Base-by-base conservation (phyloP, 2,329 filamentous ascomycete species). In the Cryphonectria parasitica region DNA sequence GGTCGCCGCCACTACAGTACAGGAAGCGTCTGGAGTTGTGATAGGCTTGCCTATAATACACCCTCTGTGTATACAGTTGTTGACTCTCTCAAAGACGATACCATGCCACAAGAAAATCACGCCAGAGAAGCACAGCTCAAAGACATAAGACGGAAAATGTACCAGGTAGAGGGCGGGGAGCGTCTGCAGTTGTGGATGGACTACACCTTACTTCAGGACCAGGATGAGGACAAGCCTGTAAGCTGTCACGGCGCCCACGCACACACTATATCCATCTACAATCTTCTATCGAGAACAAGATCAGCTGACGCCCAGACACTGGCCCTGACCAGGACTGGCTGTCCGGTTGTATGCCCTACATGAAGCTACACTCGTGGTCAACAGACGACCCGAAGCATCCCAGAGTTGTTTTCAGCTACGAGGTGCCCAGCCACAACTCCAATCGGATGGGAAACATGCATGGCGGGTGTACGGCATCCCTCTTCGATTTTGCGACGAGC, bases 401-500 rank as follows among this genome's bases (percentile, higher is more conserved):
- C 13, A 66, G n/a, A 28, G 66, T 52, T 17, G 58, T 67, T 5
- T 68, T 72, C 56, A 66, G 64, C 71, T 87, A 85, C 77, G 85
- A 80, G 2, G 84, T 88, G 36, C 83, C 85, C 69, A 78, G 80
- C 0, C 74, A 80, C 3, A 85, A 90, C 80, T 84, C 82, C 78
- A 90, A 90, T 78, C 79, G 82, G 7, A 70, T 85, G 19, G 78
- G 79, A 36, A 90, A 86, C 79, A 80, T 91, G 68, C 89, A 91
- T 76, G 89, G 88, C 67, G 89, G 89, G 25, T 90, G 88, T 73
- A 84, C 88, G 0, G 87, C 91, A 2, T 90, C 90, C 0, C 79
- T 94, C 4, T 90, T 93, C 74, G 92, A 94, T 80, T 81, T 87
- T 70, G 85, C 88, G 74, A 92, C 91, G 0, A 88, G 88, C 3